Evolutionary conservation across 495 filamentous ascomycete genomes (phyloP).

Genomic region (Aspergillus bridgeri): DNA sequence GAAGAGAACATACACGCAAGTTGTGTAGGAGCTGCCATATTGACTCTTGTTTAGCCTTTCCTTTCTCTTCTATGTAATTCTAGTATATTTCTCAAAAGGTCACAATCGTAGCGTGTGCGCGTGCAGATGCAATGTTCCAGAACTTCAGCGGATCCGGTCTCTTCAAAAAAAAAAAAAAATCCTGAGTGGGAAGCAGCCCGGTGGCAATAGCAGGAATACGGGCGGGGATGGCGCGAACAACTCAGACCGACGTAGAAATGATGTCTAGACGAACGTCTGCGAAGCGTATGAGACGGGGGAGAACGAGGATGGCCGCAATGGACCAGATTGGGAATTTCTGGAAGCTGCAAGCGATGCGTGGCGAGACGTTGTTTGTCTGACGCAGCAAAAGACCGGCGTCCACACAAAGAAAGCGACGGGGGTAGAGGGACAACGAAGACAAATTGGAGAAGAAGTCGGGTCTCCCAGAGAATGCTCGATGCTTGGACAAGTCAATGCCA

Average conservation of each 20-base stretch:
- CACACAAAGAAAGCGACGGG: slow-evolving; percentile 22
- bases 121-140: slow-evolving; percentile 3
- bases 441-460: slow-evolving; percentile 16
- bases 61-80: slow-evolving; percentile 9
- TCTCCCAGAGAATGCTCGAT: slow-evolving; percentile 20
- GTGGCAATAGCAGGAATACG: not conserved
- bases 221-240: not conserved
- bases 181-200: slow-evolving; percentile 3
- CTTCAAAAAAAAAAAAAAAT: slow-evolving; percentile 7
- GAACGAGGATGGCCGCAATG: not conserved
- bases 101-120: slow-evolving; percentile 7
- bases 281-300: not conserved
- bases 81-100: slow-evolving; percentile 1
- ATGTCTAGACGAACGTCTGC: not conserved
- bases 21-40: slow-evolving; percentile 84
- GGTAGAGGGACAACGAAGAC: slow-evolving; percentile 2
- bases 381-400: slow-evolving; percentile 14
- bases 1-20: slow-evolving; percentile 65
- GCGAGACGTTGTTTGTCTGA: slow-evolving; percentile 17
- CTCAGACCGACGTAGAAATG: not conserved
- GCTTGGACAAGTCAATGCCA: slow-evolving; percentile 58
- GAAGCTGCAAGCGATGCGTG: slow-evolving; percentile 18
- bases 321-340: slow-evolving; percentile 6
- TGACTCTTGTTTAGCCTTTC: slow-evolving; percentile 18
- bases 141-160: slow-evolving; percentile 8